phyloP scores from a whole-genome alignment of 768 basidiomycete species.

The Pisolithus marmoratus region DNA sequence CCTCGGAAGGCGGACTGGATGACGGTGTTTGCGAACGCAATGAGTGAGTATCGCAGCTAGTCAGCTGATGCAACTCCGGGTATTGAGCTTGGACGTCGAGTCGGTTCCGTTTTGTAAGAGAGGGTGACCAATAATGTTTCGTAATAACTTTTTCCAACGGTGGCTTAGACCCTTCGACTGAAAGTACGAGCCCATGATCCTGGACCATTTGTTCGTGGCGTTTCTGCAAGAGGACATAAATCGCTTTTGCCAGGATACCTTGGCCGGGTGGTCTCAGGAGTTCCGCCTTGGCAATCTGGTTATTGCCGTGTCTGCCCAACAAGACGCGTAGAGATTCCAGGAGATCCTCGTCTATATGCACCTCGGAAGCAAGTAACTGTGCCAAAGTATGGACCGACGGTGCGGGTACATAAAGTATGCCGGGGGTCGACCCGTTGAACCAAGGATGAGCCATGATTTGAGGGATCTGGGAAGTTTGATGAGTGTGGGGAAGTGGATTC shows the following conservation, averaged over 20 bases:
- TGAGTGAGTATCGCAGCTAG: slow-evolving; percentile 21
- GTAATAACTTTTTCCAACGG: slow-evolving; percentile 27
- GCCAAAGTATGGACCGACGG: slow-evolving; percentile 67
- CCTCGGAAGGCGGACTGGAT: slow-evolving; percentile 10
- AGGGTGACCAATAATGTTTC: slow-evolving; percentile 39
- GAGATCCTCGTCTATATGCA: slow-evolving; percentile 71
- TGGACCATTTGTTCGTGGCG: slow-evolving; percentile 64
- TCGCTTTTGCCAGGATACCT: slow-evolving; percentile 78
- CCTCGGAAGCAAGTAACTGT: slow-evolving; percentile 58
- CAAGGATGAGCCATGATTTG: slow-evolving; percentile 87
- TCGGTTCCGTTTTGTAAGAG: slow-evolving; percentile 25
- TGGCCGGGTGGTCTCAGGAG: slow-evolving; percentile 64
- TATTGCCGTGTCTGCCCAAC: slow-evolving; percentile 71
- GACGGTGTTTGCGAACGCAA: slow-evolving; percentile 28
- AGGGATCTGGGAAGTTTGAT: slow-evolving; percentile 53
- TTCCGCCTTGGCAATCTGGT: slow-evolving; percentile 53
- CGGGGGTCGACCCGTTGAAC: slow-evolving; percentile 50
- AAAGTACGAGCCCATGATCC: slow-evolving; percentile 45
- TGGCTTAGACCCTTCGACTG: slow-evolving; percentile 19
- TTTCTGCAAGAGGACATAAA: slow-evolving; percentile 77
- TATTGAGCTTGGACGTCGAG: slow-evolving; percentile 8
- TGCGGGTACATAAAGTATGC: slow-evolving; percentile 43
- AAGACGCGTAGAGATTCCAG: slow-evolving; percentile 76
- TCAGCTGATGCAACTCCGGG: slow-evolving; percentile 15
- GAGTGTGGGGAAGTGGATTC: neutral